Percentiles rank a stretch among this genome's conserved stretches.
Evolutionary conservation across 2,329 filamentous ascomycete species (phyloP).

Genomic region (Aspergillus sp.): DNA sequence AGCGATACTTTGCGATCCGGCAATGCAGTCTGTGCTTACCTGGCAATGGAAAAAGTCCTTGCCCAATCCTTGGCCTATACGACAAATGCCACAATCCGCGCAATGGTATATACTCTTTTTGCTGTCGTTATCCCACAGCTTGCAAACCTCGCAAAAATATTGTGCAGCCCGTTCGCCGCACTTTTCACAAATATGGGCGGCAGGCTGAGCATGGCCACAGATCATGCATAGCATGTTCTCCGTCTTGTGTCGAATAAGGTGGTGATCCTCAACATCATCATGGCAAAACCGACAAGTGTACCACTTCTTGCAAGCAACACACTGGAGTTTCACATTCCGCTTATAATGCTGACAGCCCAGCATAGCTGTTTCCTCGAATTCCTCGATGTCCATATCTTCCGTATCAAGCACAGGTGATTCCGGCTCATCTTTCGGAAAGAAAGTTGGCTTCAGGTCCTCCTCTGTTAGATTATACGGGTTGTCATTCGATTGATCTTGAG

Average conservation of each 20-base stretch:
- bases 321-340: slow-evolving; percentile 93
- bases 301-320: slow-evolving; percentile 82
- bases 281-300: slow-evolving; percentile 95
- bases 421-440: slow-evolving; percentile 44
- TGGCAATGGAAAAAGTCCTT: slow-evolving; percentile 99
- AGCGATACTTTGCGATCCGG: background rate
- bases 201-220: slow-evolving; percentile 77
- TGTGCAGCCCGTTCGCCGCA: slow-evolving; percentile 74
- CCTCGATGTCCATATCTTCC: slow-evolving; percentile 40
- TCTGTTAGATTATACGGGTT: slow-evolving; percentile 35
- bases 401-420: slow-evolving; percentile 20
- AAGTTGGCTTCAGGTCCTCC: slow-evolving; percentile 62
- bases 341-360: slow-evolving; percentile 90
- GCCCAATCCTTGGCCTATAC: slow-evolving; percentile 80
- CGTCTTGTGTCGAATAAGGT: slow-evolving; percentile 72
- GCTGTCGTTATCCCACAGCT: slow-evolving; percentile 91
- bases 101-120: slow-evolving; percentile 95
- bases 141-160: slow-evolving; percentile 92
- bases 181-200: slow-evolving; percentile 66
- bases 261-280: slow-evolving; percentile 72
- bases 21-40: slow-evolving; percentile 43
- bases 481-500: slow-evolving; percentile 18
- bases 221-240: slow-evolving; percentile 97
- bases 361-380: slow-evolving; percentile 43
- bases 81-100: slow-evolving; percentile 89